Base-by-base conservation (phyloP, 1,139 yeast genomes). In the Protomyces gravidus region DNA sequence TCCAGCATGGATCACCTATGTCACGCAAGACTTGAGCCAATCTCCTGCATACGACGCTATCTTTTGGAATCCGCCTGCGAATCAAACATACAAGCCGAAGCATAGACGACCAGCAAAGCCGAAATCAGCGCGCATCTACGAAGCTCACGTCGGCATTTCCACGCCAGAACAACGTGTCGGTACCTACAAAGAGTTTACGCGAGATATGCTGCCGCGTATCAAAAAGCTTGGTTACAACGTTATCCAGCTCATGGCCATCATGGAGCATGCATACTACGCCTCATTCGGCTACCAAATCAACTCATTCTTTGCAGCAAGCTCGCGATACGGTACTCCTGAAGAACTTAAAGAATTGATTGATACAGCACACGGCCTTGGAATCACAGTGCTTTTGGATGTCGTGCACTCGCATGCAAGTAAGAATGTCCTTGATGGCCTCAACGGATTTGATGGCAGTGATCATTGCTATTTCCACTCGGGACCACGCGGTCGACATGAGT, bases 211-310 rank as follows among this genome's bases (percentile, higher is more conserved):
- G 63, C 98, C 98, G n/a, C 78, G 86, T 49, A 87, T 92, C 67
- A 82, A 82, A 67, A 80, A 84, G 64, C 77, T 90, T 64, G 97
- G 97, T 25, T 92, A 92, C 72, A 89, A 92, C 70, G 84, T 96
- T 5, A 86, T 92, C 67, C 98, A 92, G 73, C 78, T 92, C 69
- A 92, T 92, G 98, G 97, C 98, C 0, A 80, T 92, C 55, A 92
- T 92, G 98, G 98, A 92, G 72, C 98, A 92, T 71, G 97, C 98
- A 0, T 92, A 92, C 72, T 92, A 92, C 70, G 98, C 97, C 1
- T 88, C 96, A 0, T 92, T 92, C 71, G 98, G 98, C 5, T 92
- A 92, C 72, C 98, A 92, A 72, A 84, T 92, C 32, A 90, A 97
- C 45, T 87, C 86, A 63, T 92, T 90, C 70, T 92, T 88, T 71